Base-by-base conservation (phyloP, 352 stramenopile species). In the Phytophthora hybrid region DNA sequence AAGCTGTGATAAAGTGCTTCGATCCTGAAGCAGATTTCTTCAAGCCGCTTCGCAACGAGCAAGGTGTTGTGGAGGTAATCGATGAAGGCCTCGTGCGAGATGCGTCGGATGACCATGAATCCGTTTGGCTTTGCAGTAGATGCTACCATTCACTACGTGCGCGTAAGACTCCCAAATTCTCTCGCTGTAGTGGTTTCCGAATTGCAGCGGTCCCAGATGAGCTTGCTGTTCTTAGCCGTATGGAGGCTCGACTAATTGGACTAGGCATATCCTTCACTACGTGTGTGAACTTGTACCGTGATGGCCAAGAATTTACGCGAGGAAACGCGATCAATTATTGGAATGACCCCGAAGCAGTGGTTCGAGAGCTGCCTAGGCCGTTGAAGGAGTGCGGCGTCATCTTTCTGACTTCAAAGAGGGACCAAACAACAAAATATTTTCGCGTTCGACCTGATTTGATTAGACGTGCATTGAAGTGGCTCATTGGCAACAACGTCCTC, bases 211-310 rank as follows among this genome's bases (percentile, higher is more conserved):
- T 73, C 9, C 57, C 49, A 5, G 5, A 7, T 1, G 60, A 74
- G 23, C 19, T 69, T 1, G 46, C 67, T 16, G 47, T 59, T 1
- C 46, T 69, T 0, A 74, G 62, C 11, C 13, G 55, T 5, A 66
- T 63, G 61, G 61, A 75, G 14, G 11, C 47, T 0, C 6, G 61
- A 4, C n/a, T 66, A 1, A 47, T 70, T 8, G 60, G 68, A 5
- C 39, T 73, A 4, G 58, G 66, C 4, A 16, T 73, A 21, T 67
- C 58, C 0, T 63, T 67, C 7, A 73, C 66, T 1, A 63, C 66
- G 1, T 73, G 58, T 21, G 39, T 67, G 1, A 66, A 63, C 19
- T 14, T 67, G 0, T 67, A 67, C 31, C 11, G n/a, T 4, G 51
- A 73, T 5, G 32, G 26, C 26, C 26, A 29, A 29, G 26, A 29